Evolutionary conservation across 2,329 filamentous ascomycete species (phyloP).

Genomic region (Gaeumannomyces tritici): DNA sequence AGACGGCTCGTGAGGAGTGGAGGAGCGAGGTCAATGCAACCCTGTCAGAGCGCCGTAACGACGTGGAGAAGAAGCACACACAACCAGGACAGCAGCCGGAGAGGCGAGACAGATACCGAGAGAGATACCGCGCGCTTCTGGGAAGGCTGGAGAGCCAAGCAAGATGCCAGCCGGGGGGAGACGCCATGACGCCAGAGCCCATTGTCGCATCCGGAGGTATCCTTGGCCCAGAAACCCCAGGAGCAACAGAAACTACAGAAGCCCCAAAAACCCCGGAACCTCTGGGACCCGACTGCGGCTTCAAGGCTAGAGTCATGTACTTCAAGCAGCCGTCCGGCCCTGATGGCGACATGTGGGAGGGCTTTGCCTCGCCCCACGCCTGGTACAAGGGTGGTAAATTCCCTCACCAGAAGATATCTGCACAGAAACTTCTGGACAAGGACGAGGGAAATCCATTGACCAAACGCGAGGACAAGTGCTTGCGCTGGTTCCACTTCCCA

Average conservation of each 20-base stretch:
- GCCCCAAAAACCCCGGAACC: no score
- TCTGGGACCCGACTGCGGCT: not conserved
- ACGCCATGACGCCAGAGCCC: no score
- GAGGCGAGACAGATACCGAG: not conserved
- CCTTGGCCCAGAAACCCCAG: no score
- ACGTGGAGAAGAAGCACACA: not conserved
- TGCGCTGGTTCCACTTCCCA: conserved; percentile 13
- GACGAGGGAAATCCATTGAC: not conserved
- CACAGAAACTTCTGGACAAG: not conserved
- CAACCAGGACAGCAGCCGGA: no score
- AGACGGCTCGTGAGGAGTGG: not conserved
- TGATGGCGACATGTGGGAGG: not conserved
- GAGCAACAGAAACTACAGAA: no score
- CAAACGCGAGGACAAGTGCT: not conserved
- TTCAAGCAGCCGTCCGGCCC: not conserved
- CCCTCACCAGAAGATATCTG: not conserved
- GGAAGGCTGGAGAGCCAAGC: not conserved
- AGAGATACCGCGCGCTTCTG: not conserved
- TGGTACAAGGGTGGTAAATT: not conserved
- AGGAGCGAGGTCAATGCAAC: not conserved
- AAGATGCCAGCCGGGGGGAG: not conserved
- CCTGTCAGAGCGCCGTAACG: not conserved
- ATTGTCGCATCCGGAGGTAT: no score
- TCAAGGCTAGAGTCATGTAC: not conserved
- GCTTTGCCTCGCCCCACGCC: not conserved